Evolutionary conservation across 129 eudicot genomes (phyloP).

Genomic region (Mikania micrantha): DNA sequence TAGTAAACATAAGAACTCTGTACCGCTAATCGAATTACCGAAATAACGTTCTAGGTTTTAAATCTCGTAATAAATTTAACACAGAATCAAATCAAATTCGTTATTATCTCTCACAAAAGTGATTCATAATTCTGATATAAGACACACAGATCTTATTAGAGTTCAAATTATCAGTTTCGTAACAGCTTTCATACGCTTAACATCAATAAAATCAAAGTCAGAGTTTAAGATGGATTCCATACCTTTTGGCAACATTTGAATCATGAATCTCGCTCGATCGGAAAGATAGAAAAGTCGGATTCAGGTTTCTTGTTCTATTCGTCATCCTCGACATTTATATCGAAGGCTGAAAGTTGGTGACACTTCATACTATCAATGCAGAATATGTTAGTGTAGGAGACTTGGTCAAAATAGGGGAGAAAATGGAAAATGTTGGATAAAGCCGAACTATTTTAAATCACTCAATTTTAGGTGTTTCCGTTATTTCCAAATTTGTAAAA

Average conservation of each 20-base stretch:
- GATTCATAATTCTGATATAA: background rate
- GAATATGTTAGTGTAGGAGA: background rate
- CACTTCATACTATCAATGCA: background rate
- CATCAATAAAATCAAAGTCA: background rate
- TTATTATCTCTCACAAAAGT: background rate
- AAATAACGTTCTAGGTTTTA: background rate
- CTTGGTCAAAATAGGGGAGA: background rate
- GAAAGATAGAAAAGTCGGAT: background rate
- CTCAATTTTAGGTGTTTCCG: background rate
- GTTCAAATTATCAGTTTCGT: background rate
- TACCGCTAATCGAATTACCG: background rate
- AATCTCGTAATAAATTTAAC: background rate
- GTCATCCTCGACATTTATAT: background rate
- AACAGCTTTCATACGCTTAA: background rate
- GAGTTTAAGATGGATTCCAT: background rate
- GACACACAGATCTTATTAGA: background rate
- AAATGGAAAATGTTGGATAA: background rate
- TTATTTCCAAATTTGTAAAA: background rate
- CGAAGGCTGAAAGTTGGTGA: background rate
- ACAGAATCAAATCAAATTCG: background rate
- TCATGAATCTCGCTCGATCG: background rate
- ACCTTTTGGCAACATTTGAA: slow-evolving; percentile 4
- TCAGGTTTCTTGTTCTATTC: background rate
- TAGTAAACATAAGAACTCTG: background rate
- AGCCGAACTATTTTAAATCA: background rate